Evolutionary conservation across 208 protist species (phyloP).

Genomic region (Phytomonas sp.): DNA sequence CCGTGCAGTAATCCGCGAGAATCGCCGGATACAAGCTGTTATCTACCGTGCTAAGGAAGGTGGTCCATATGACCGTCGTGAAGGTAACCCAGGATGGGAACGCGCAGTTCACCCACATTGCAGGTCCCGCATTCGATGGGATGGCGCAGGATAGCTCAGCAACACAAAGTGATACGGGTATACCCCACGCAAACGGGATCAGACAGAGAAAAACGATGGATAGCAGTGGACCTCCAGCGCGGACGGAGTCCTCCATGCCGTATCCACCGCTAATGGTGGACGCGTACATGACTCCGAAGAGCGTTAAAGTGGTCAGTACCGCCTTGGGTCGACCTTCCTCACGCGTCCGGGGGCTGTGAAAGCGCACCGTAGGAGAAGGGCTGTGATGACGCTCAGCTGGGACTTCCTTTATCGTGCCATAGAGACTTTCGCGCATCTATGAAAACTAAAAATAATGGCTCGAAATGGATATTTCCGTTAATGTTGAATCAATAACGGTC

Average conservation of each 20-base stretch:
- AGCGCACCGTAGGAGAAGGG: constrained; percentile 58
- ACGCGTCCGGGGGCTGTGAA: constrained; percentile 36
- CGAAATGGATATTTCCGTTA: background rate
- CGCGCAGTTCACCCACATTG: constrained; percentile 90
- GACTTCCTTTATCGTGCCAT: background rate
- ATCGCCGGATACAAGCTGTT: constrained; percentile 86
- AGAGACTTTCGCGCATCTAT: constrained; percentile 2
- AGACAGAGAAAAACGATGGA: constrained; percentile 77
- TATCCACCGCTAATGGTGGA: constrained; percentile 85
- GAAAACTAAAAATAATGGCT: background rate
- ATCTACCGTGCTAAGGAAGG: constrained; percentile 80
- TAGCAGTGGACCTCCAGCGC: constrained; percentile 77
- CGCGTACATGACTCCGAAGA: constrained; percentile 88
- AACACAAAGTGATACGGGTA: constrained; percentile 82
- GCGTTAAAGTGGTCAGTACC: constrained; percentile 67
- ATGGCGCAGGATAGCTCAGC: constrained; percentile 82
- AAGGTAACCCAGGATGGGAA: constrained; percentile 81
- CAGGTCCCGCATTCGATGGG: constrained; percentile 82
- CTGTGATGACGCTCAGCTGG: constrained; percentile 22
- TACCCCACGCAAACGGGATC: constrained; percentile 84
- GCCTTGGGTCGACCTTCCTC: constrained; percentile 33
- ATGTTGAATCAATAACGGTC: background rate
- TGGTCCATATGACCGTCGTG: constrained; percentile 75
- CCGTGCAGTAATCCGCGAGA: constrained; percentile 78
- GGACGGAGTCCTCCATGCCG: constrained; percentile 81